Percentiles rank a stretch among this genome's conserved stretches.
Evolutionary conservation across 768 basidiomycete genomes (phyloP).

Genomic region (Pilatotrama ljubarskyi): DNA sequence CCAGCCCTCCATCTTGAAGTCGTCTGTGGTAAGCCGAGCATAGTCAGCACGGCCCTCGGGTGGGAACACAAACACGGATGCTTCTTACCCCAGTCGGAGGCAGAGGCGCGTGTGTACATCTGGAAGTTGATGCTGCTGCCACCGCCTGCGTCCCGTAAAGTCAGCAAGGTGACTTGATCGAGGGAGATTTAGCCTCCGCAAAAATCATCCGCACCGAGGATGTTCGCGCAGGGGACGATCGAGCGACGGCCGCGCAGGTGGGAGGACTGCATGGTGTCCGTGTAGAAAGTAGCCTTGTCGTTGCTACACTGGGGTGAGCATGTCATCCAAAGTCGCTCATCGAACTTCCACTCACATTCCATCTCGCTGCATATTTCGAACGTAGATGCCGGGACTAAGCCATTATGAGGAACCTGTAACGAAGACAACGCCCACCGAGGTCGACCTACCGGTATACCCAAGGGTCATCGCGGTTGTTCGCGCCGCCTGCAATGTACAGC

Average conservation of each 20-base stretch:
- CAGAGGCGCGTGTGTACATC: conserved; percentile 75
- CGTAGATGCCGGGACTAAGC: conserved; percentile 62
- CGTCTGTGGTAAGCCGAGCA: conserved; percentile 42
- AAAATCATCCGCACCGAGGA: conserved; percentile 25
- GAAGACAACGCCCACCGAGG: background rate
- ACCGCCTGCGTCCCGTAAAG: conserved; percentile 18
- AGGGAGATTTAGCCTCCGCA: too few relatives aligned
- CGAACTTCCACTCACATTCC: conserved; percentile 49
- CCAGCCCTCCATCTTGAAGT: conserved; percentile 74
- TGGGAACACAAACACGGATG: background rate
- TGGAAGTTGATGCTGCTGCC: conserved; percentile 69
- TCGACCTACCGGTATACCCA: conserved; percentile 62
- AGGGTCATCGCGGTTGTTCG: conserved; percentile 72
- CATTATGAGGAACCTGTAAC: background rate
- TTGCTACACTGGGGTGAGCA: conserved; percentile 41
- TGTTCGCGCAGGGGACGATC: conserved; percentile 71
- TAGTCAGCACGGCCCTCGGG: background rate
- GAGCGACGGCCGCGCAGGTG: conserved; percentile 61
- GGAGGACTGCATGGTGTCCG: conserved; percentile 56
- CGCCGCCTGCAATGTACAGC: conserved; percentile 45
- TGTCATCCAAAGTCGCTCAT: background rate
- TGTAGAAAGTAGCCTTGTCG: conserved; percentile 74
- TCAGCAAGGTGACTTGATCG: background rate
- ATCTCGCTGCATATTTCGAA: conserved; percentile 70
- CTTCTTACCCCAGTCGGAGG: conserved; percentile 64